A percentile compares a stretch with the other conserved stretches of the same genome.
Conservation (phyloP, 805 yeast genomes). For the Cyberlindnera samutprakarnensis region DNA sequence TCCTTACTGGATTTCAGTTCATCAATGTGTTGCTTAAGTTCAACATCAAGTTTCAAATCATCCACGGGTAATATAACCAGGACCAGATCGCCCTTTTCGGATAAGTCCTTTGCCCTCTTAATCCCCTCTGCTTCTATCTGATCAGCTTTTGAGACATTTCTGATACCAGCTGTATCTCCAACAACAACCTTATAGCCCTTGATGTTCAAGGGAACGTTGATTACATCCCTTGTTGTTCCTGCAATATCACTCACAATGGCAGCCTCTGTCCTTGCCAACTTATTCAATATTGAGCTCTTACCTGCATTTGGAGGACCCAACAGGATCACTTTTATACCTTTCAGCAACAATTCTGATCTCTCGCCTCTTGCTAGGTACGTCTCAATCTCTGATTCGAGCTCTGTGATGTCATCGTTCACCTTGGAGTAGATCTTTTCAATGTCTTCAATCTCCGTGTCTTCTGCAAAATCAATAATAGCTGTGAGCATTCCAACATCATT, state of each 20-base stretch:
- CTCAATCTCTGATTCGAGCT: slow-evolving; percentile 38
- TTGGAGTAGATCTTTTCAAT: slow-evolving; percentile 42
- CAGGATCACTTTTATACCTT: slow-evolving; percentile 67
- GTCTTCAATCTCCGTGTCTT: slow-evolving; percentile 79
- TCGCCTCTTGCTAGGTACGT: slow-evolving; percentile 36
- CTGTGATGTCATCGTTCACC: slow-evolving; percentile 37
- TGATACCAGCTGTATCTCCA: slow-evolving; percentile 91
- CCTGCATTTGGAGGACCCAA: slow-evolving; percentile 97
- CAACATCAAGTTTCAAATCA: slow-evolving; percentile 27
- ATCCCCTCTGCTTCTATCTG: slow-evolving; percentile 76
- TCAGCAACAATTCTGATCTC: slow-evolving; percentile 53
- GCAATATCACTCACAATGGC: slow-evolving; percentile 89
- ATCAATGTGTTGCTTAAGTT: slow-evolving; percentile 32
- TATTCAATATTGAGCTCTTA: slow-evolving; percentile 78
- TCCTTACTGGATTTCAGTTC: slow-evolving; percentile 21
- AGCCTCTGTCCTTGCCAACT: slow-evolving; percentile 69
- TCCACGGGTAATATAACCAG: slow-evolving; percentile 55
- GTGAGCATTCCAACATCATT: slow-evolving; percentile 67
- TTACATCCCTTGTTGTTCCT: slow-evolving; percentile 89
- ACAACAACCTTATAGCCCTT: slow-evolving; percentile 76
- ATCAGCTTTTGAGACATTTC: slow-evolving; percentile 43
- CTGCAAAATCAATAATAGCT: slow-evolving; percentile 91
- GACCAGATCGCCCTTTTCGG: slow-evolving; percentile 57
- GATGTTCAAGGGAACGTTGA: slow-evolving; percentile 75
- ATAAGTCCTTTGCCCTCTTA: slow-evolving; percentile 56